Conservation (phyloP, 2,329 filamentous ascomycete genomes). For the Gliomastix tumulicola region DNA sequence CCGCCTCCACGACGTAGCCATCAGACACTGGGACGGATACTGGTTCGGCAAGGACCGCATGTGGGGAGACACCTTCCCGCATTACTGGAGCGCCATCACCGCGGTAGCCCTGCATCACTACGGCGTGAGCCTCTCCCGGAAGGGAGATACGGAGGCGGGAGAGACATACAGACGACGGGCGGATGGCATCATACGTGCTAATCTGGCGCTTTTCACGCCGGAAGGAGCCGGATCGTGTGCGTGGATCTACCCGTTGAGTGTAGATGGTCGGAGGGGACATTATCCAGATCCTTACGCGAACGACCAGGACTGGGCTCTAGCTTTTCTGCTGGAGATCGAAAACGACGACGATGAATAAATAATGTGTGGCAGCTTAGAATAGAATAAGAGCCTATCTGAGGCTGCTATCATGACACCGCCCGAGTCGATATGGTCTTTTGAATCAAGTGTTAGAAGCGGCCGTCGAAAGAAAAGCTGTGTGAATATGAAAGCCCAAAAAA, state of each 20-base stretch:
- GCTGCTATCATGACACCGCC: too few relatives aligned
- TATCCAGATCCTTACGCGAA: neutral
- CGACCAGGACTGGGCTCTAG: neutral
- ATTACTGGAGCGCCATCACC: neutral
- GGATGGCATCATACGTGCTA: neutral
- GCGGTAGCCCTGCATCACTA: neutral
- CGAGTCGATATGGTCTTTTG: too few relatives aligned
- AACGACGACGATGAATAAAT: neutral
- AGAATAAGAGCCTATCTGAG: too few relatives aligned
- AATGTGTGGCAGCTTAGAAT: too few relatives aligned
- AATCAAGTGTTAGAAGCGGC: too few relatives aligned
- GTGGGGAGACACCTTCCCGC: neutral
- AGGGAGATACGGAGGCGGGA: too few relatives aligned
- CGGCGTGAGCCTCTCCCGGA: too few relatives aligned
- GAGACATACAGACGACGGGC: neutral
- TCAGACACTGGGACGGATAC: neutral
- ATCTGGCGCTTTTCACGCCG: neutral
- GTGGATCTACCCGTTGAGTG: neutral
- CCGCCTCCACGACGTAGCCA: neutral
- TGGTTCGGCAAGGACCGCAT: neutral
- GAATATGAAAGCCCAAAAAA: too few relatives aligned
- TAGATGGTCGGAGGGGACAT: neutral
- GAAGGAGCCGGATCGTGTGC: neutral
- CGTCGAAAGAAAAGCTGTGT: too few relatives aligned
- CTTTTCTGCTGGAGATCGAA: neutral